A percentile compares a stretch with the other conserved stretches of the same genome.
Conservation (phyloP, 2,329 filamentous ascomycete genomes). For the Cladosporium sp. region DNA sequence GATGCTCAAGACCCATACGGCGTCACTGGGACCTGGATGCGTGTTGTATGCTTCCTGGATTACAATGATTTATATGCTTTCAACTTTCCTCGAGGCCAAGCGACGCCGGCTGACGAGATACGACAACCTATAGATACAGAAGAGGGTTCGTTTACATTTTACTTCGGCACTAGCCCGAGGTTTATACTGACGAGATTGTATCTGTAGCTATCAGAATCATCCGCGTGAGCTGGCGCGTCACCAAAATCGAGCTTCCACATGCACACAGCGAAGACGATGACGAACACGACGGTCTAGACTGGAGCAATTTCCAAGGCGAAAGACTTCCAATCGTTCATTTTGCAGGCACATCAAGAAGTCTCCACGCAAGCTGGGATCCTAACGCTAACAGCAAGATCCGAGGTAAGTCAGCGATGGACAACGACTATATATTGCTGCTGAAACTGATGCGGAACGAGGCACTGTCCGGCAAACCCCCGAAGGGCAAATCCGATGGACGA, state of each 20-base stretch:
- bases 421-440: not conserved
- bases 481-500: slow-evolving; percentile 72
- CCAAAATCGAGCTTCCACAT: slow-evolving; percentile 54
- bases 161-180: too few relatives aligned
- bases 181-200: slow-evolving; percentile 7
- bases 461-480: slow-evolving; percentile 62
- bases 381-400: slow-evolving; percentile 64
- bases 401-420: slow-evolving; percentile 46
- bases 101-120: slow-evolving; percentile 33
- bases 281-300: slow-evolving; percentile 20
- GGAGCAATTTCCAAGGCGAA: slow-evolving; percentile 26
- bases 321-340: slow-evolving; percentile 65
- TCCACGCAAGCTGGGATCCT: slow-evolving; percentile 63
- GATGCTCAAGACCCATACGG: slow-evolving; percentile 64
- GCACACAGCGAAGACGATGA: slow-evolving; percentile 44
- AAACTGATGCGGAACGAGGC: slow-evolving; percentile 37
- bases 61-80: slow-evolving; percentile 69
- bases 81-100: slow-evolving; percentile 52
- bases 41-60: slow-evolving; percentile 54
- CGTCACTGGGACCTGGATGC: slow-evolving; percentile 66
- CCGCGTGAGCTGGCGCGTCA: slow-evolving; percentile 62
- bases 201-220: slow-evolving; percentile 61
- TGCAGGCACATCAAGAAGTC: slow-evolving; percentile 55
- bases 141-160: slow-evolving; percentile 43
- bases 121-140: slow-evolving; percentile 54